phyloP scores from a whole-genome alignment of 805 yeast species.

The Blastobotrys americana region DNA sequence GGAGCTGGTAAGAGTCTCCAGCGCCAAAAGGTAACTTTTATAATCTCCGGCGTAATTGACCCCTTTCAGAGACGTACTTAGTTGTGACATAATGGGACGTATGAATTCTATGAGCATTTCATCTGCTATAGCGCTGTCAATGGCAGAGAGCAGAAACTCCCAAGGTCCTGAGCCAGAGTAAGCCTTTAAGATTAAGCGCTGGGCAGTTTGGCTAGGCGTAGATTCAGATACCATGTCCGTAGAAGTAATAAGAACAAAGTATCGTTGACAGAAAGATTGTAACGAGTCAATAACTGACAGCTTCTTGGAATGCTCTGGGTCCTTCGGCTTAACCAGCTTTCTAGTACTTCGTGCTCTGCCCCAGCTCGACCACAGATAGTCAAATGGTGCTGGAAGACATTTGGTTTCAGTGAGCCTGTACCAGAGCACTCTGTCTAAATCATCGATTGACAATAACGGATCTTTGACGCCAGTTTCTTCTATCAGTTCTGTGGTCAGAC shows the following conservation, averaged over 20 bases:
- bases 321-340: slow-evolving; percentile 35
- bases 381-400: slow-evolving; percentile 33
- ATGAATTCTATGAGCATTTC: slow-evolving; percentile 57
- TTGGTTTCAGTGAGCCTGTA: slow-evolving; percentile 14
- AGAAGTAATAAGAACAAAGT: slow-evolving; percentile 4
- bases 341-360: slow-evolving; percentile 33
- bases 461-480: slow-evolving; percentile 10
- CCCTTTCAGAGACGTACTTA: slow-evolving; percentile 29
- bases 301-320: slow-evolving; percentile 34
- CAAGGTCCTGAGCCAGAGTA: slow-evolving; percentile 18
- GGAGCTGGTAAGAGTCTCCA: slow-evolving; percentile 49
- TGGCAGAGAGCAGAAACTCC: slow-evolving; percentile 50
- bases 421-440: slow-evolving; percentile 19
- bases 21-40: slow-evolving; percentile 41
- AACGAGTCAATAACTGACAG: slow-evolving; percentile 35
- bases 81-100: slow-evolving; percentile 38
- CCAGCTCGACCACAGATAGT: slow-evolving; percentile 44
- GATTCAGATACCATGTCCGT: slow-evolving; percentile 4
- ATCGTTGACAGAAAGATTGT: slow-evolving; percentile 32
- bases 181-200: neutral
- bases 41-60: slow-evolving; percentile 41
- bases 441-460: slow-evolving; percentile 6
- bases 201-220: neutral
- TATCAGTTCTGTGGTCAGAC: slow-evolving; percentile 13
- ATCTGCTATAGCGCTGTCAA: slow-evolving; percentile 56